These are phyloP conservation scores for Boeremia lycopersici DNA, from an alignment of 2,329 filamentous ascomycete species.

Conservation along the genomic window DNA sequence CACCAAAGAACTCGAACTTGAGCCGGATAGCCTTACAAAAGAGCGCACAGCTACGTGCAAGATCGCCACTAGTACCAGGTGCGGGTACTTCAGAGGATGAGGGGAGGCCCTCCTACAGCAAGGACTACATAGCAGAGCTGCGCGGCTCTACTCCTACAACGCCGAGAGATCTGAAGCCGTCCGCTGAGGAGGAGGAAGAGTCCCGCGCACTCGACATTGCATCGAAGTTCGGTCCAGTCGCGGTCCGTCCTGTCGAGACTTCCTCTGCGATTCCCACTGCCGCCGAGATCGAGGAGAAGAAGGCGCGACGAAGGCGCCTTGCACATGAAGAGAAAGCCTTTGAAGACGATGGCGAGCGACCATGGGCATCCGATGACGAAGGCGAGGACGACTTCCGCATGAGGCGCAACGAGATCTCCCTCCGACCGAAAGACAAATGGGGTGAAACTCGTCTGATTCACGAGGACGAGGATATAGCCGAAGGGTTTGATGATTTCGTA, in stretches of 20 bases:
- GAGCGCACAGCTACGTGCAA: slow-evolving; percentile 66
- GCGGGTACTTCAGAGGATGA: slow-evolving; percentile 62
- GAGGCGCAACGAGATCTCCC: slow-evolving; percentile 52
- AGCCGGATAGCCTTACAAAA: slow-evolving; percentile 70
- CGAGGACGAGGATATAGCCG: slow-evolving; percentile 90
- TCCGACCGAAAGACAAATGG: slow-evolving; percentile 65
- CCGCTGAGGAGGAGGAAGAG: slow-evolving; percentile 51
- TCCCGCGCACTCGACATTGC: slow-evolving; percentile 54
- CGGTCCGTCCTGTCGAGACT: slow-evolving; percentile 30
- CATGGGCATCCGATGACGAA: slow-evolving; percentile 49
- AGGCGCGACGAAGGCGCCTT: slow-evolving; percentile 81
- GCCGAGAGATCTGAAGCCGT: slow-evolving; percentile 64
- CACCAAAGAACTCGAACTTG: slow-evolving; percentile 67
- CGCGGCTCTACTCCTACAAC: slow-evolving; percentile 85
- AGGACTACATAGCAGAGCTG: slow-evolving; percentile 84
- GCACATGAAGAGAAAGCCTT: slow-evolving; percentile 71
- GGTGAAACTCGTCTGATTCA: slow-evolving; percentile 73
- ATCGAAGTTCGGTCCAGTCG: slow-evolving; percentile 63
- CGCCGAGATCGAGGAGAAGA: slow-evolving; percentile 87
- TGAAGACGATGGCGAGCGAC: slow-evolving; percentile 55
- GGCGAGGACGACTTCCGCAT: slow-evolving; percentile 48
- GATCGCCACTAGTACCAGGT: slow-evolving; percentile 54
- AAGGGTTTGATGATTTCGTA: slow-evolving; percentile 91
- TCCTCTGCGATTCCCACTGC: slow-evolving; percentile 72
- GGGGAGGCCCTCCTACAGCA: slow-evolving; percentile 79